Evolutionary conservation across 2,329 filamentous ascomycete genomes (phyloP), one percentile per base, ranked within the genome.

Genomic region (Penicillium fuscoglaucum): DNA sequence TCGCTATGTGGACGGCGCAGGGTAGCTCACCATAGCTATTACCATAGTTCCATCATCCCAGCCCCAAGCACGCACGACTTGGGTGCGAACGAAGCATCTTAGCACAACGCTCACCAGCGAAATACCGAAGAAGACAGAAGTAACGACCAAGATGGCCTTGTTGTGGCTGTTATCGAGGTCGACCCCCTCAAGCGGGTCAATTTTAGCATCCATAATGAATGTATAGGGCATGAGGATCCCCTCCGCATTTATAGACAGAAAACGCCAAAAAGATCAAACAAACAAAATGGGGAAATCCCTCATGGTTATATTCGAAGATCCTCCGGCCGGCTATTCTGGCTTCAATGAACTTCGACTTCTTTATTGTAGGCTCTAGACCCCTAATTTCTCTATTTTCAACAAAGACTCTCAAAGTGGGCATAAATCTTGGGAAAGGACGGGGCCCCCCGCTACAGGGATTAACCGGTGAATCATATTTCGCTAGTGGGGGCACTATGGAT

Each of bases 81-180:
- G 67, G 5, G 73, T 53, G 7, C 78, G 76, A 33, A 78, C 77
- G 64, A 78, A 79, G 24, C 75, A 69, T 52, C 78, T 72, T 17
- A 80, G 63, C 9, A 66, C 52, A 8, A 73, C 74, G 17, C 76
- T 70, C 9, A 75, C 45, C n/a, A 74, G 66, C 0, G 78, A 76
- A n/a, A 79, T 59, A 3, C 70, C 68, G 47, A 79, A 67, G 55
- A 79, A 78, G 13, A 74, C 70, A 10, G 72, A 70, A 6, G 72
- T 71, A 7, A 72, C 68, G 28, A 61, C 60, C 12, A 66, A 21
- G 29, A 68, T 68, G 21, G 66, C 65, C 24, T 60, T 57, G 24
- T 61, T 67, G 4, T 55, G 64, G 39, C 61, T 58, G 26, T 61
- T 57, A n/a, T 64, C 62, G 21, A 50, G 24, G 24, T 55, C 28